phyloP scores from a whole-genome alignment of 139 green algal genomes.

The Haematococcus sp. region DNA sequence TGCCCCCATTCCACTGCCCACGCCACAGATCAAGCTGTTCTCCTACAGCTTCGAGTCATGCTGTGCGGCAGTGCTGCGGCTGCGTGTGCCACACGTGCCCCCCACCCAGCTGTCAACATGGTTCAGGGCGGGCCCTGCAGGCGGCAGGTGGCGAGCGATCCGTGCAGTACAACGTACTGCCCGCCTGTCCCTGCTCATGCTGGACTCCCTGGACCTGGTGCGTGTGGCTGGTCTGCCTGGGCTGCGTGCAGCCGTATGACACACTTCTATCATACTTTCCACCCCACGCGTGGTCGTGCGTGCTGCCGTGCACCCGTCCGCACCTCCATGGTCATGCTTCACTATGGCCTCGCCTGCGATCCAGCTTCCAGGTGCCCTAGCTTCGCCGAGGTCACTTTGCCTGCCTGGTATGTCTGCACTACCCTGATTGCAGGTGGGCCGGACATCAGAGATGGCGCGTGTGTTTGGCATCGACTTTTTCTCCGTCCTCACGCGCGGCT shows the following conservation, averaged over 20 bases:
- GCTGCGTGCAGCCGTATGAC: too few relatives aligned
- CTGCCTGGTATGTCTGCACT: background rate
- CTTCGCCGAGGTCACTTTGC: background rate
- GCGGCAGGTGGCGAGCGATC: conserved; percentile 48
- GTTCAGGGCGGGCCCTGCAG: conserved; percentile 56
- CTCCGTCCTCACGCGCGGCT: conserved; percentile 71
- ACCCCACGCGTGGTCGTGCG: background rate
- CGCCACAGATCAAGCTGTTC: conserved; percentile 67
- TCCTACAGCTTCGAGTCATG: conserved; percentile 83
- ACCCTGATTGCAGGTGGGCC: conserved; percentile 38
- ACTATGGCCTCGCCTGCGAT: background rate
- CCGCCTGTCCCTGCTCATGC: conserved; percentile 72
- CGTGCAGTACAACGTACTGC: conserved; percentile 22
- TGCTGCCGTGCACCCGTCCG: too few relatives aligned
- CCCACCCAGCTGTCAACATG: conserved; percentile 68
- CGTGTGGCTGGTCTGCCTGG: background rate
- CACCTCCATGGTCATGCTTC: background rate
- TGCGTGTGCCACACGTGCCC: conserved; percentile 68
- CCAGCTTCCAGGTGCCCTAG: background rate
- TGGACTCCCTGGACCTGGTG: conserved; percentile 89
- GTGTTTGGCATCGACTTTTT: conserved; percentile 98
- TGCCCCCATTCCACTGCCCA: background rate
- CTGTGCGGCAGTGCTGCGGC: conserved; percentile 77
- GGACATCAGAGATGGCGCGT: conserved; percentile 85
- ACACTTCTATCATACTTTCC: background rate